Conservation (phyloP, 352 stramenopile genomes). For the Nothophytophthora sp. region DNA sequence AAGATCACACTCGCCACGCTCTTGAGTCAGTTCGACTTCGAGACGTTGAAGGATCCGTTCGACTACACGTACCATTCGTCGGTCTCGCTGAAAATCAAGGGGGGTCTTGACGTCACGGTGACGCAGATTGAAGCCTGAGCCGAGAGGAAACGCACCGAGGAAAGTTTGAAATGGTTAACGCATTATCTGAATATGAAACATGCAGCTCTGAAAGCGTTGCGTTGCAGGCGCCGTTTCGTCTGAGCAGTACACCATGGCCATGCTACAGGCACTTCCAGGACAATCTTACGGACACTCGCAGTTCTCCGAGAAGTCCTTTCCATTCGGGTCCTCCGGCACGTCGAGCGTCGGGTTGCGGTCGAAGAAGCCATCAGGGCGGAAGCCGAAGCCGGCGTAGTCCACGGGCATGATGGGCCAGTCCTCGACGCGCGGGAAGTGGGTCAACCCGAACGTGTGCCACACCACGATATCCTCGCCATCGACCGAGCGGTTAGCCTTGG, state of each 20-base stretch:
- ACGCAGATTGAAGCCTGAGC: too few relatives aligned
- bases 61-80: slow-evolving; percentile 36
- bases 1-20: slow-evolving; percentile 46
- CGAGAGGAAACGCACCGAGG: too few relatives aligned
- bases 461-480: slow-evolving; percentile 67
- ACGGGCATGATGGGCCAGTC: slow-evolving; percentile 79
- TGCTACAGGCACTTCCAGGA: too few relatives aligned
- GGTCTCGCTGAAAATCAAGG: slow-evolving; percentile 28
- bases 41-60: slow-evolving; percentile 35
- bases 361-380: slow-evolving; percentile 68
- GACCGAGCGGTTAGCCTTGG: slow-evolving; percentile 46
- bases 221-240: too few relatives aligned
- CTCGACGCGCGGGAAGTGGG: slow-evolving; percentile 69
- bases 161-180: too few relatives aligned
- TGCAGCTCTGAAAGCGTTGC: too few relatives aligned
- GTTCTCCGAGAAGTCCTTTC: slow-evolving; percentile 28
- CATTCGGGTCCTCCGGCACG: slow-evolving; percentile 40
- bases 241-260: too few relatives aligned
- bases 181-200: too few relatives aligned
- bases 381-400: slow-evolving; percentile 61
- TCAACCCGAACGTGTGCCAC: slow-evolving; percentile 74
- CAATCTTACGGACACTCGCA: slow-evolving; percentile 11
- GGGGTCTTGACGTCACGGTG: slow-evolving; percentile 17
- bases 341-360: slow-evolving; percentile 52
- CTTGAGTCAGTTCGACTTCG: slow-evolving; percentile 43